Evolutionary conservation across 306 rosid species (phyloP).

Genomic region (Begonia loranthoides): DNA sequence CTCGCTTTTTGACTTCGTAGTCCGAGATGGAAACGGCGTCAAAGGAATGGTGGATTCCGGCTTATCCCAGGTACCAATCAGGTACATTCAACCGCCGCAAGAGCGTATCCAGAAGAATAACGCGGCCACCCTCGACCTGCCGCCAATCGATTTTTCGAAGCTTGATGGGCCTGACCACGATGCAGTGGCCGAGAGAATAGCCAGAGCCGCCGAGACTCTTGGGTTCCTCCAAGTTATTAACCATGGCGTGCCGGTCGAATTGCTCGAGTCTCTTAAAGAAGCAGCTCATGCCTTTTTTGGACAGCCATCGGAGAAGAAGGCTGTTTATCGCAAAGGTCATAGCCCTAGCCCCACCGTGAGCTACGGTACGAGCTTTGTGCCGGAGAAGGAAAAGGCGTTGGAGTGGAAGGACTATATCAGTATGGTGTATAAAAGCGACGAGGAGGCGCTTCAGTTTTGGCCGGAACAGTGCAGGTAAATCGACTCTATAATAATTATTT

Average conservation of each 20-base stretch:
- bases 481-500: neutral
- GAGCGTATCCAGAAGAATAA: conserved; percentile 28
- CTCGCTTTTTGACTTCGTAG: conserved; percentile 39
- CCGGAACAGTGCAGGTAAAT: conserved; percentile 44
- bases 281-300: conserved; percentile 35
- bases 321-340: conserved; percentile 17
- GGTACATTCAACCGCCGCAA: conserved; percentile 35
- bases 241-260: conserved; percentile 39
- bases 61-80: conserved; percentile 32
- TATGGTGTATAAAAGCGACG: conserved; percentile 35
- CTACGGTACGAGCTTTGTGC: conserved; percentile 53
- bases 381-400: conserved; percentile 49
- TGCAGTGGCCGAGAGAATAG: conserved; percentile 26
- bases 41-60: conserved; percentile 50
- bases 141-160: conserved; percentile 40
- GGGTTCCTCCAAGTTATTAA: conserved; percentile 58
- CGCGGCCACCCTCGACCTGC: conserved; percentile 4
- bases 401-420: conserved; percentile 56
- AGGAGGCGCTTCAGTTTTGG: conserved; percentile 41
- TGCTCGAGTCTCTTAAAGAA: conserved; percentile 28
- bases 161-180: conserved; percentile 34
- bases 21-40: conserved; percentile 46
- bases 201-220: conserved; percentile 31
- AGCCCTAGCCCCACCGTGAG: conserved; percentile 28
- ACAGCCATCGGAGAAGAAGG: conserved; percentile 29